Conservation (phyloP, 306 rosid species). For the Fagus sylvatica region DNA sequence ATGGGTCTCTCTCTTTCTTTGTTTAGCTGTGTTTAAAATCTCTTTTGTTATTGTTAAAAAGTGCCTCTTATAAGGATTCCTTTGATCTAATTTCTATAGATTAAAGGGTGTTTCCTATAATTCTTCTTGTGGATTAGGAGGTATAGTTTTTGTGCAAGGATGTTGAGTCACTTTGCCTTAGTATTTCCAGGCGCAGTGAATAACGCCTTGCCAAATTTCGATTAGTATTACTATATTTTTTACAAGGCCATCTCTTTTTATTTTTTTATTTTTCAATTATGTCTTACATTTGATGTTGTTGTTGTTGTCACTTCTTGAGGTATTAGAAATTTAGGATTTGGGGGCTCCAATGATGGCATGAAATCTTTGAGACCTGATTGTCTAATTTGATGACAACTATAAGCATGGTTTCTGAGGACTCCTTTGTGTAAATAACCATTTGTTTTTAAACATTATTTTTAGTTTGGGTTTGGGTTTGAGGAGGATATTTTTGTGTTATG, state of each 20-base stretch:
- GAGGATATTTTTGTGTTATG: slow-evolving; percentile 3
- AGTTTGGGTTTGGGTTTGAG: slow-evolving; percentile 12
- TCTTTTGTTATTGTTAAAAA: background rate
- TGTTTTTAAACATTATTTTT: background rate
- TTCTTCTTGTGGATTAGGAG: slow-evolving; percentile 27
- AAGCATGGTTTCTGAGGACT: slow-evolving; percentile 91
- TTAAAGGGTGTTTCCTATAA: slow-evolving; percentile 17
- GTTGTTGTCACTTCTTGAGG: background rate
- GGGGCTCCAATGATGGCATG: slow-evolving; percentile 93
- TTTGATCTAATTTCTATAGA: slow-evolving; percentile 28
- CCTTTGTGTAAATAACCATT: background rate
- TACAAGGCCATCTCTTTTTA: no score
- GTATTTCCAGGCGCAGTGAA: slow-evolving; percentile 73
- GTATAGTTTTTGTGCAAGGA: slow-evolving; percentile 54
- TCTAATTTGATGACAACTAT: slow-evolving; percentile 67
- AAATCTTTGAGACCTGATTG: slow-evolving; percentile 99
- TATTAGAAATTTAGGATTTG: background rate
- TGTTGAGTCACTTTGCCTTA: slow-evolving; percentile 91
- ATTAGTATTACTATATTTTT: no score
- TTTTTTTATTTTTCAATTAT: background rate
- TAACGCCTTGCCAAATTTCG: slow-evolving; percentile 58
- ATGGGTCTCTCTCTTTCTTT: no score
- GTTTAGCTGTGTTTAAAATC: accelerated
- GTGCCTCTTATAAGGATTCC: slow-evolving; percentile 51
- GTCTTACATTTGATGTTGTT: background rate